A percentile compares a stretch with the other conserved stretches of the same genome.
Evolutionary conservation across 306 rosid species (phyloP).

Genomic region (Trifolium subterraneum): DNA sequence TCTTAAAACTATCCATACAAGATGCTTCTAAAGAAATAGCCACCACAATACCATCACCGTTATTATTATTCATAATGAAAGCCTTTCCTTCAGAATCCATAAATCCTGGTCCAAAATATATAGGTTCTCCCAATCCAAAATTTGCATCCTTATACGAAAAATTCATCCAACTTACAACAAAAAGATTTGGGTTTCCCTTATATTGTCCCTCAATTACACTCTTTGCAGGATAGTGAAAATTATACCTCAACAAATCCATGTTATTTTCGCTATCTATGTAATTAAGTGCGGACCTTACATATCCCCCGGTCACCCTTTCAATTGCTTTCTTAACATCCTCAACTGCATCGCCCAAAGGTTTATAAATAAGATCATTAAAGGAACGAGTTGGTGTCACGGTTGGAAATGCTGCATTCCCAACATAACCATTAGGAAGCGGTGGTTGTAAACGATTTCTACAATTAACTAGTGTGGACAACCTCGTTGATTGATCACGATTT

Average conservation of each 20-base stretch:
- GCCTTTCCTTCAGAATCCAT: conserved; percentile 55
- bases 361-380: conserved; percentile 39
- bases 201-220: background rate
- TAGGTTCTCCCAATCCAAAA: conserved; percentile 49
- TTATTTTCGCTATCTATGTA: conserved; percentile 38
- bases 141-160: conserved; percentile 32
- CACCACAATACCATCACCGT: conserved; percentile 37
- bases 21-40: conserved; percentile 41
- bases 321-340: conserved; percentile 38
- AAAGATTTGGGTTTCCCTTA: conserved; percentile 39
- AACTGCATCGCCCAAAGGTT: conserved; percentile 36
- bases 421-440: conserved; percentile 29
- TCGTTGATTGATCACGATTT: conserved; percentile 38
- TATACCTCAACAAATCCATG: conserved; percentile 38
- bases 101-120: conserved; percentile 48
- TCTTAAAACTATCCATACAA: conserved; percentile 45
- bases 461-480: conserved; percentile 39
- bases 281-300: conserved; percentile 51
- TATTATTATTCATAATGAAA: conserved; percentile 30
- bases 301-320: conserved; percentile 40
- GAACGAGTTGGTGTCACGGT: conserved; percentile 42
- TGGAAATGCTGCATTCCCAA: conserved; percentile 48
- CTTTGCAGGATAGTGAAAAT: background rate
- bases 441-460: conserved; percentile 47
- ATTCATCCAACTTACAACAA: conserved; percentile 51